Base-by-base conservation (phyloP, 2,329 filamentous ascomycete genomes). In the Pseudophaeomoniella oleicola region DNA sequence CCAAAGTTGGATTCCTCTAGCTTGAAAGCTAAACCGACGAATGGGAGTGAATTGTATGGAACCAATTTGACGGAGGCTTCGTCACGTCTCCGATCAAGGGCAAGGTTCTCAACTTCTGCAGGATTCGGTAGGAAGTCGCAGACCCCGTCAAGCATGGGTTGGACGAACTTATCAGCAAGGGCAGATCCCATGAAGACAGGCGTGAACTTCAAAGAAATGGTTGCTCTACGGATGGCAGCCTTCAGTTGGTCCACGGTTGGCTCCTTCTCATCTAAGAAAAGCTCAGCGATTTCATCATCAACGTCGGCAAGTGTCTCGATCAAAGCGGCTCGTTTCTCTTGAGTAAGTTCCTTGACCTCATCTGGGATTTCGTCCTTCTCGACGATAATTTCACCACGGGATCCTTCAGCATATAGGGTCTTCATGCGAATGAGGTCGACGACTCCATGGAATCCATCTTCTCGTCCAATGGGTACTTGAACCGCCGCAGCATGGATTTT, bases 1-100 rank as follows among this genome's bases (percentile, higher is more conserved):
- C 90, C 90, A 52, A 93, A 98, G 58, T 93, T 94, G 63, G 88
- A 93, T 63, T 98, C 90, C 69, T 98, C 90, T 15, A 98, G 76
- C 70, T 98, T 98, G 71, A 98, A 98, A 6, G 90, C 90, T 44
- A 98, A 70, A 35, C 90, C 90, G 38, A 94, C 86, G 52, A 96
- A 94, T 0, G 90, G 90, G 16, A 94, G 68, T 15, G 83, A 81
- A 61, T 92, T 90, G 66, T 96, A 94, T 2, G 88, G 86, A 13
- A 94, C 76, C 38, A 98, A 74, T 56, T 88, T 81, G 41, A 94
- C 87, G 2, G 77, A 71, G 34, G 78, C 73, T 59, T 98, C 90
- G 31, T 67, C 67, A 50, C 81, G 75, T 53, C 78, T 75, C 55
- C 78, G 79, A 59, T 98, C 88, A 38, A 98, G 72, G 4, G 87